Evolutionary conservation across 495 filamentous ascomycete genomes (phyloP).

Genomic region (Penicillium daleae): DNA sequence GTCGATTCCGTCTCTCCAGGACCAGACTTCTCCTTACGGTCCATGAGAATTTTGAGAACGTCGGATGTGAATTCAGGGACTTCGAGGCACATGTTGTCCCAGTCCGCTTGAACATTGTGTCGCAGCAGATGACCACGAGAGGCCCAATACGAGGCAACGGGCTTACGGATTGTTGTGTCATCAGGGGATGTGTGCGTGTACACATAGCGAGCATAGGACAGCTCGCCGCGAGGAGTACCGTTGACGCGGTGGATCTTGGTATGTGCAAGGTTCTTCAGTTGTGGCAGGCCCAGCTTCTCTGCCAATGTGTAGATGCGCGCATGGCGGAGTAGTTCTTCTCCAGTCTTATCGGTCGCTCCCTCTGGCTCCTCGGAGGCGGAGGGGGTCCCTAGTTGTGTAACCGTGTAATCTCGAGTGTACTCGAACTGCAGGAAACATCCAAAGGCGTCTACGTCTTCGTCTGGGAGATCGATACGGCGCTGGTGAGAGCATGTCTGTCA

Average conservation of each 20-base stretch:
- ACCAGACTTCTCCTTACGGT: slow-evolving; percentile 62
- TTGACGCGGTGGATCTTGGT: slow-evolving; percentile 89
- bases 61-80: slow-evolving; percentile 91
- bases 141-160: slow-evolving; percentile 91
- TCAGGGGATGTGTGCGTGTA: slow-evolving; percentile 73
- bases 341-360: slow-evolving; percentile 68
- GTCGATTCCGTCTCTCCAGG: slow-evolving; percentile 34
- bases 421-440: slow-evolving; percentile 89
- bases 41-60: slow-evolving; percentile 72
- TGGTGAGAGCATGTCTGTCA: slow-evolving; percentile 23
- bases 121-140: slow-evolving; percentile 76
- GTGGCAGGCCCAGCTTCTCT: slow-evolving; percentile 72
- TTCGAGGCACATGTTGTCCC: slow-evolving; percentile 80
- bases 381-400: slow-evolving; percentile 58
- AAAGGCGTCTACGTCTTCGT: slow-evolving; percentile 78
- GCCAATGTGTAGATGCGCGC: slow-evolving; percentile 88
- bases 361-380: slow-evolving; percentile 58
- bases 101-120: slow-evolving; percentile 80
- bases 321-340: slow-evolving; percentile 79
- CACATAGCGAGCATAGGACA: slow-evolving; percentile 87
- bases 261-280: slow-evolving; percentile 77
- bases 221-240: slow-evolving; percentile 82
- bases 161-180: slow-evolving; percentile 75
- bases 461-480: slow-evolving; percentile 67
- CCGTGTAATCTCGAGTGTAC: slow-evolving; percentile 91